Conservation (phyloP, 2,329 filamentous ascomycete species). For the Akanthomyces muscarius region DNA sequence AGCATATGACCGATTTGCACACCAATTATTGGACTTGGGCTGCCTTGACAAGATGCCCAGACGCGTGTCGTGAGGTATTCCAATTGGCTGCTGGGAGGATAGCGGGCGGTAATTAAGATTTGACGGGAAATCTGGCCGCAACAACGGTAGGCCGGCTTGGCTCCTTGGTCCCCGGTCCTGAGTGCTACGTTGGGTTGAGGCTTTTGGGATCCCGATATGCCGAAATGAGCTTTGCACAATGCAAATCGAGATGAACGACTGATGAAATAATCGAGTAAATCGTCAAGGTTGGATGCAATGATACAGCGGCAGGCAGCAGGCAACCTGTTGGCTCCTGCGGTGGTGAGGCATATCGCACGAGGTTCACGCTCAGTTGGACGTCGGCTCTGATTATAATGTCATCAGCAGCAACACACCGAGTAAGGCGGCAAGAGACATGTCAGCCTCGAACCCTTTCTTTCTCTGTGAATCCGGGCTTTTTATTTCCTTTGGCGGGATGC, state of each 20-base stretch:
- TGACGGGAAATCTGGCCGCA: constrained; percentile 5
- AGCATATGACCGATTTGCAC: too few species aligned
- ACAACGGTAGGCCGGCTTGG: background rate
- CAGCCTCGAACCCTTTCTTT: background rate
- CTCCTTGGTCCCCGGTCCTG: background rate
- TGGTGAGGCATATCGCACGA: background rate
- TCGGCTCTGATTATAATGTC: too few species aligned
- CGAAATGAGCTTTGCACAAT: background rate
- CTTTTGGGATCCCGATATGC: background rate
- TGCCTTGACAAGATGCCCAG: background rate
- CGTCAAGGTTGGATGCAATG: too few species aligned
- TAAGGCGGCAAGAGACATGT: too few species aligned
- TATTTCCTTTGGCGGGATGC: background rate
- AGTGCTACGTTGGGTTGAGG: constrained; percentile 1
- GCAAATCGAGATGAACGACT: too few species aligned
- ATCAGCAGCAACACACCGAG: too few species aligned
- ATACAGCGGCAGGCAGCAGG: too few species aligned
- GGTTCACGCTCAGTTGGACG: background rate
- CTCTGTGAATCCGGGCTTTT: background rate
- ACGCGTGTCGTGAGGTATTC: background rate
- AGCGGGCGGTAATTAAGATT: background rate
- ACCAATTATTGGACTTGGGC: too few species aligned
- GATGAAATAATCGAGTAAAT: too few species aligned
- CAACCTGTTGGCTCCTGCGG: too few species aligned
- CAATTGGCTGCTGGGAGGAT: too few species aligned